Base-by-base conservation (phyloP, 352 stramenopile species). In the Globisporangium ultimum region DNA sequence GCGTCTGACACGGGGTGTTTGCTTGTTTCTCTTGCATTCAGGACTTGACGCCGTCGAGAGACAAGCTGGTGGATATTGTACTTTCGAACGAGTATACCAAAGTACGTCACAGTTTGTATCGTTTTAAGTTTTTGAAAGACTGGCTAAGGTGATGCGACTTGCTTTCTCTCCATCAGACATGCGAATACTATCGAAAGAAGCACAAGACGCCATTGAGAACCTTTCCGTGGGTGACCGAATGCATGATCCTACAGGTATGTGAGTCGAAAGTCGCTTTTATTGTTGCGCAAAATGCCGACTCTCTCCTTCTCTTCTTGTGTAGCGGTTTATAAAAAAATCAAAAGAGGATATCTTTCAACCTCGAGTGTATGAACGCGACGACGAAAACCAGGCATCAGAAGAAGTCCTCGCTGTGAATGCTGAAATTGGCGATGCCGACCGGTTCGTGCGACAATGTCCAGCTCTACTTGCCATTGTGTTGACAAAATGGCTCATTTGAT, bases 141-240 rank as follows among this genome's bases (percentile, higher is more conserved):
- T 36, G 3, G 28, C 28, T 36, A 32, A 43, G 43, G 3, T 40
- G 34, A 8, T 38, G 32, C 3, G 17, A 43, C n/a, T 15, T 49
- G 6, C 36, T 52, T 46, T 32, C 1, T 53, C 36, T 14, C 45
- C 6, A 13, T 6, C 47, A 92, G 83, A 72, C 68, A 15, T 90
- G 80, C 48, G 68, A 80, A 28, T 78, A 78, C 18, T 84, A 83
- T 55, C 67, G 67, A 22, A 66, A 53, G 51, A 82, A 66, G 11
- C 68, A 73, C 34, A 50, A 63, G 5, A 47, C 80, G 9, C 63
- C 66, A 0, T 63, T 89, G 28, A 88, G 87, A 57, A 79, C 71
- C n/a, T 91, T 89, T 24, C 69, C 80, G 34, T 93, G 84, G 84
- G 76, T 91, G 14, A 89, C 80, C 3, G 84, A 93, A 55, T 93